Evolutionary conservation across 2,329 filamentous ascomycete species (phyloP), one percentile per base, ranked within the genome.

Genomic region (Monosporascus ibericus): DNA sequence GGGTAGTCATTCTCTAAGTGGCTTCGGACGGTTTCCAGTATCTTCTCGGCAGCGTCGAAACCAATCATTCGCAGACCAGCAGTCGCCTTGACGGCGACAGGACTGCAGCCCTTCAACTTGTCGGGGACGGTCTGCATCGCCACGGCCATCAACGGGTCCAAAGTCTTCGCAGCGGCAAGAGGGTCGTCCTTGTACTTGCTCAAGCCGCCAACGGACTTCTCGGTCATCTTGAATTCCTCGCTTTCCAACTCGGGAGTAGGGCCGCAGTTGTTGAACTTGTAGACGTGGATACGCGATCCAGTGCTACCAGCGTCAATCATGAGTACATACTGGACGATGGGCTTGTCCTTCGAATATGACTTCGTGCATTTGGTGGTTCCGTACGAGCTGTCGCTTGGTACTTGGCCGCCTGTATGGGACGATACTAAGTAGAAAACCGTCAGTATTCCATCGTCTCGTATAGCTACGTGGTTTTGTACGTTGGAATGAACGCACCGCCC

Each of bases 241-340:
- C 85, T 77, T 74, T 99, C 94, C 48, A 99, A 82, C 73, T 96
- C 92, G 25, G 94, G 94, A n/a, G 92, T 92, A 7, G 90, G 75
- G 14, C 92, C 94, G 75, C 92, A 99, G 76, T 97, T 97, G 79
- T 97, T 97, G 82, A 97, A 99, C 68, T 91, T 89, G 80, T 96
- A 99, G 54, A 97, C 91, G 75, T 99, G 95, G 68, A 99, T 96
- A 63, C 94, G 88, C 55, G 94, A 97, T 55, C 94, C 94, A 51
- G 94, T 97, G 77, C 92, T 97, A 63, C 94, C 94, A 47, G 94
- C 94, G 72, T 99, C 94, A 66, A 99, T 90, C 94, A 99, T 99
- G 65, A 97, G 82, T 56, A 94, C 95, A 75, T 97, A 99, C 69
- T 99, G 94, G 56, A 96, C 86, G 60, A 99, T 83, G 48, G 94